A percentile compares a stretch with the other conserved stretches of the same genome.
phyloP scores from a whole-genome alignment of 306 rosid species.

The Canavalia gladiata region DNA sequence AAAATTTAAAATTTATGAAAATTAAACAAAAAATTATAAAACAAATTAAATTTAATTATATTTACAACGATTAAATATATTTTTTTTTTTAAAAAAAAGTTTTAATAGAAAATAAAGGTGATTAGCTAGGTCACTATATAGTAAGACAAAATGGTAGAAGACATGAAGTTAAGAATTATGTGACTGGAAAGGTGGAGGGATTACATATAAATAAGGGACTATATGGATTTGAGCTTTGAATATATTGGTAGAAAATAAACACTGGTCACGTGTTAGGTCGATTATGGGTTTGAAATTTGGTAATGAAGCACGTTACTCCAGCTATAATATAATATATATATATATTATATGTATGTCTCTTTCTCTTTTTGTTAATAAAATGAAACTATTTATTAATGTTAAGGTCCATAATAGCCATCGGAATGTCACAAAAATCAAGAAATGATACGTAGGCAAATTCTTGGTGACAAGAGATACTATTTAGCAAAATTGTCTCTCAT shows the following conservation, averaged over 20 bases:
- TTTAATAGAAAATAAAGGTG: neutral
- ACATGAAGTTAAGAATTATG: slow-evolving; percentile 23
- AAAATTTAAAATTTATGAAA: too few relatives aligned
- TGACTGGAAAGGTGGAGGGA: slow-evolving; percentile 1
- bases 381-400: slow-evolving; percentile 7
- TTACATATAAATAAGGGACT: slow-evolving; percentile 14
- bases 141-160: neutral
- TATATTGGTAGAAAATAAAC: slow-evolving; percentile 16
- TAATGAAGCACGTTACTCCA: slow-evolving; percentile 38
- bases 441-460: neutral
- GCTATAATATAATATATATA: slow-evolving; percentile 1
- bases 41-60: too few relatives aligned
- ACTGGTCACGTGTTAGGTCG: slow-evolving; percentile 58
- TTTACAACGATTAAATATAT: too few relatives aligned
- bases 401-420: neutral
- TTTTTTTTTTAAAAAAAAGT: too few relatives aligned
- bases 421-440: neutral
- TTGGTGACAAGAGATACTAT: slow-evolving; percentile 5
- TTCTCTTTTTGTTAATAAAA: neutral
- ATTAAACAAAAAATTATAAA: too few relatives aligned
- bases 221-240: slow-evolving; percentile 4
- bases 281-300: slow-evolving; percentile 35
- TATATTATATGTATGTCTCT: neutral
- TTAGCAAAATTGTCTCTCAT: slow-evolving; percentile 1
- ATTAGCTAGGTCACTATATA: neutral